Evolutionary conservation across 352 stramenopile genomes (phyloP).

Genomic region (Elongisporangium undulatum): DNA sequence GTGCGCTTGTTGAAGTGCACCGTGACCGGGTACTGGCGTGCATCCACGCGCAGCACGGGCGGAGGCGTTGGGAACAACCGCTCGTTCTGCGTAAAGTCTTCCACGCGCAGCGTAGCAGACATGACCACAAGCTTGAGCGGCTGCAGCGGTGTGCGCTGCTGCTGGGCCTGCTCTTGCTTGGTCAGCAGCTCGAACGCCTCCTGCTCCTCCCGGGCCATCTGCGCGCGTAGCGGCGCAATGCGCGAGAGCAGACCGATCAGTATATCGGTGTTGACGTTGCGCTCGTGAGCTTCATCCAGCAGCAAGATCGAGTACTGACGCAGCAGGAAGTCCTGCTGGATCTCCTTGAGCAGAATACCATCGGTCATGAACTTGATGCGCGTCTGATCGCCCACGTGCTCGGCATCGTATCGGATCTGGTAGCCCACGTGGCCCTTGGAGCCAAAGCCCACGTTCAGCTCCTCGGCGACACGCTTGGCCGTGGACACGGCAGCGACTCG

Average conservation of each 20-base stretch:
- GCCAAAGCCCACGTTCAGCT: constrained; percentile 92
- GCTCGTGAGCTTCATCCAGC: constrained; percentile 96
- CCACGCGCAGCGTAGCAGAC: constrained; percentile 97
- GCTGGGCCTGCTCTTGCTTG: constrained; percentile 24
- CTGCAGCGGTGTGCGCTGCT: constrained; percentile 52
- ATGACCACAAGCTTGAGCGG: constrained; percentile 92
- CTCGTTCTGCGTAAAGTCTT: constrained; percentile 96
- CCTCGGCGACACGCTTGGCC: constrained; percentile 95
- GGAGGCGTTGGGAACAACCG: constrained; percentile 90
- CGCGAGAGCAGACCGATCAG: constrained; percentile 95
- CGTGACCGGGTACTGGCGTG: constrained; percentile 95
- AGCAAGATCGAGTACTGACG: constrained; percentile 78
- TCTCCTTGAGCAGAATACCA: constrained; percentile 98
- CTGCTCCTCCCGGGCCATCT: constrained; percentile 79
- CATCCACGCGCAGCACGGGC: constrained; percentile 92
- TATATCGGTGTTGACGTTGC: constrained; percentile 96
- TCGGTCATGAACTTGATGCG: constrained; percentile 99
- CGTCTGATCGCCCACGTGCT: constrained; percentile 88
- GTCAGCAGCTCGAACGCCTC: constrained; percentile 43
- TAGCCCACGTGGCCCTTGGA: constrained; percentile 89
- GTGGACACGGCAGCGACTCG: constrained; percentile 98
- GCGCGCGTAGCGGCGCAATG: constrained; percentile 89
- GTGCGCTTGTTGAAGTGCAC: constrained; percentile 98
- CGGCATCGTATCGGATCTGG: constrained; percentile 97
- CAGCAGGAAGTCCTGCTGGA: constrained; percentile 84